Base-by-base conservation (phyloP, 2,329 filamentous ascomycete species). In the Aureobasidium sp. region DNA sequence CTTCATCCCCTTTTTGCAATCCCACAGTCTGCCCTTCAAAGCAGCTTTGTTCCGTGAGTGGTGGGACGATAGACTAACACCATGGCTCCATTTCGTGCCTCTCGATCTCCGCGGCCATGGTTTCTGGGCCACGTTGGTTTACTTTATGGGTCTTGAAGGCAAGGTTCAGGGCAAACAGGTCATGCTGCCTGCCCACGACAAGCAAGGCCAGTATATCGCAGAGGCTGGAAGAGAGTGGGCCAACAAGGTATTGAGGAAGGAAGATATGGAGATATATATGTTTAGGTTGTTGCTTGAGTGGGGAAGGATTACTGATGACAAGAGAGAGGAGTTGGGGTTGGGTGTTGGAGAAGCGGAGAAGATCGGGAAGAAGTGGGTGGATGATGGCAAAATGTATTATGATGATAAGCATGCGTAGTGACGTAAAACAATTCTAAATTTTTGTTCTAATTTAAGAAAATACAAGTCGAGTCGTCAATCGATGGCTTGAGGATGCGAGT, bases 51-150 rank as follows among this genome's bases (percentile, higher is more conserved):
- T 92, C 73, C 82, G 85, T 29, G 85, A 90, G 69, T 95, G 90
- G 90, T 90, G 87, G 73, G 87, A 89, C 62, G 85, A 86, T 54
- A 83, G 90, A 6, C 74, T 94, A 16, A 82, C 80, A 62, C 83
- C 90, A 0, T 95, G 90, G 90, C 76, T 86, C 48, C 90, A 95
- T 71, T 94, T 91, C 67, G 86, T 93, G 1, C 90, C 90, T 9
- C 75, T 92, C 16, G 90, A 94, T 70, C 66, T 87, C 1, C 81
- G 90, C 3, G 84, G 89, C 25, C 88, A 91, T 63, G 88, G 83
- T 1, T 75, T 94, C 44, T 90, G 89, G 77, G 85, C 84, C 64
- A 90, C 86, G 0, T 73, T 92, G 59, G 82, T 87, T 0, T 94
- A 91, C 73, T 93, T 94, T 68, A 76, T 80, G 5, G 88, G 87